Evolutionary conservation across 2,329 filamentous ascomycete species (phyloP).

Genomic region (Plenodomus biglobosus): DNA sequence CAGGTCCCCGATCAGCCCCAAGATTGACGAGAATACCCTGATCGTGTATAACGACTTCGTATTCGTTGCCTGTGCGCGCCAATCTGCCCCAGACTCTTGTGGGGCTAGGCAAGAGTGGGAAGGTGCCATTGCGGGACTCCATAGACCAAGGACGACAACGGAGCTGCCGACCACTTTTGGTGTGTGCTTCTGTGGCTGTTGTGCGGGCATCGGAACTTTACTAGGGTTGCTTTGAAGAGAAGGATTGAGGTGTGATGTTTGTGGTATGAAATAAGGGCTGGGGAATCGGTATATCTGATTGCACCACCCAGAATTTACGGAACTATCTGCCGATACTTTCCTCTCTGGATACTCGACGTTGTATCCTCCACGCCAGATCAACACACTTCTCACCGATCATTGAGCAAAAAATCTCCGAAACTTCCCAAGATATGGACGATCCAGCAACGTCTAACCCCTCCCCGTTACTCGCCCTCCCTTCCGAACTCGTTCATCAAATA

Average conservation of each 20-base stretch:
- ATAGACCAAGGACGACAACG: conserved; percentile 16
- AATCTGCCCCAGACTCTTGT: conserved; percentile 3
- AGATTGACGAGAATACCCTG: conserved; percentile 18
- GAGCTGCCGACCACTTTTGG: conserved; percentile 1
- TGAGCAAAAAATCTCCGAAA: neutral
- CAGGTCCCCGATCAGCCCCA: conserved; percentile 9
- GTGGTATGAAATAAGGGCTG: neutral
- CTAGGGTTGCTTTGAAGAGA: neutral
- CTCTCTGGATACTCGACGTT: neutral
- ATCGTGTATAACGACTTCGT: conserved; percentile 17
- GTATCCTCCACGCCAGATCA: neutral
- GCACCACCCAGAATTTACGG: neutral
- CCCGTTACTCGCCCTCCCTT: conserved; percentile 62
- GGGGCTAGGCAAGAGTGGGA: conserved; percentile 30
- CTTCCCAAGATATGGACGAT: conserved; percentile 12
- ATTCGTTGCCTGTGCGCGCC: conserved; percentile 15
- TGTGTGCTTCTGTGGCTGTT: neutral
- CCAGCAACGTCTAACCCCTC: conserved; percentile 4
- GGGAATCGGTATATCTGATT: neutral
- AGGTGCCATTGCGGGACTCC: conserved; percentile 31
- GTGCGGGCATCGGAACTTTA: neutral
- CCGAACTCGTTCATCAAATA: conserved; percentile 74
- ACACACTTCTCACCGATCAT: neutral
- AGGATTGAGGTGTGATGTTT: neutral
- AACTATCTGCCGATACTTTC: neutral